Evolutionary conservation across 2,329 filamentous ascomycete genomes (phyloP).

Genomic region (Talaromyces verruculosus): DNA sequence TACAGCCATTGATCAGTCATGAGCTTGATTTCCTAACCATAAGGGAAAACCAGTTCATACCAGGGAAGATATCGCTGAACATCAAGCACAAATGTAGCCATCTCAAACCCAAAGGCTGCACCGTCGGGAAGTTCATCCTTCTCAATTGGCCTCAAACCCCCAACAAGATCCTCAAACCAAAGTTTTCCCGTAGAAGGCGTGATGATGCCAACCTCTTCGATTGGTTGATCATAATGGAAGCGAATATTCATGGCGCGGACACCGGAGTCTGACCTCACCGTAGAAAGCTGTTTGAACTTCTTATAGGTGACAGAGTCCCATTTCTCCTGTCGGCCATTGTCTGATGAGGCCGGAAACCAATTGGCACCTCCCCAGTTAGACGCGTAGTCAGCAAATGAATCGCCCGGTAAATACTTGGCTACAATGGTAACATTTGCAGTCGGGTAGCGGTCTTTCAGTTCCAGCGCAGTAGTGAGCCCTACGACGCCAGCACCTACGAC

Average conservation of each 20-base stretch:
- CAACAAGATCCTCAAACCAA: conserved; percentile 21
- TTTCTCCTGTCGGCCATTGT: conserved; percentile 20
- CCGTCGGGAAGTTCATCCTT: conserved; percentile 18
- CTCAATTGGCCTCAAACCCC: conserved; percentile 19
- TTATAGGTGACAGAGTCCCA: conserved; percentile 20
- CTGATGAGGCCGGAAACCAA: conserved; percentile 20
- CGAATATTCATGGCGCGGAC: conserved; percentile 20
- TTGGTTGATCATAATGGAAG: conserved; percentile 17
- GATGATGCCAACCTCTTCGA: conserved; percentile 18
- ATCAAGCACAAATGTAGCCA: conserved; percentile 21
- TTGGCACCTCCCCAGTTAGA: conserved; percentile 21
- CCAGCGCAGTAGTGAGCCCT: conserved; percentile 21
- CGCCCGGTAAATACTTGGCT: conserved; percentile 20
- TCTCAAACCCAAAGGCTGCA: conserved; percentile 20
- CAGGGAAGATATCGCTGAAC: conserved; percentile 21
- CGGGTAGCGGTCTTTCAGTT: conserved; percentile 20
- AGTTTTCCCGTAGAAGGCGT: conserved; percentile 17
- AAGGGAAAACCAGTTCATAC: conserved; percentile 8
- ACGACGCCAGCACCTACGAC: conserved; percentile 20
- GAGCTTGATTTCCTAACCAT: background rate
- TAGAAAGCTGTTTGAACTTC: conserved; percentile 19
- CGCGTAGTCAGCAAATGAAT: conserved; percentile 20
- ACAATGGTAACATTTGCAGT: conserved; percentile 17
- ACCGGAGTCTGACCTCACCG: conserved; percentile 14
- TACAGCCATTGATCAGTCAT: conserved; percentile 4